Evolutionary conservation across 2,329 filamentous ascomycete genomes (phyloP).

Genomic region (Coleophoma eucalyptorum): DNA sequence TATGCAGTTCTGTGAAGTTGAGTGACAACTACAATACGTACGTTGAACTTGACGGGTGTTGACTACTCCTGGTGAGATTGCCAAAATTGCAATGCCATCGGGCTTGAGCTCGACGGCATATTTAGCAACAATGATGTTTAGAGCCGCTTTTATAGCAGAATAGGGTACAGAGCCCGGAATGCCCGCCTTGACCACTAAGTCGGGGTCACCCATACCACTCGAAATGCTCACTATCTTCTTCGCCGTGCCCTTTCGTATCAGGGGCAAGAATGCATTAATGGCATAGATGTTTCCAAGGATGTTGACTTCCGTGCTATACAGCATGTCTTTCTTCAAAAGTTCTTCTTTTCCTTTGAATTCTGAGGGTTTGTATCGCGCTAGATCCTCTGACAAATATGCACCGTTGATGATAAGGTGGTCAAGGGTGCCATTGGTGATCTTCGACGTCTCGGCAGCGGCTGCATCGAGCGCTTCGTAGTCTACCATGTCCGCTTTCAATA

Average conservation of each 20-base stretch:
- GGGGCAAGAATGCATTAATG: constrained; percentile 48
- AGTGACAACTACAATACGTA: constrained; percentile 1
- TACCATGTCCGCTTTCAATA: constrained; percentile 42
- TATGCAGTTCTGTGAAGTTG: too few species aligned
- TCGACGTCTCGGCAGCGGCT: constrained; percentile 9
- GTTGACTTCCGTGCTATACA: constrained; percentile 39
- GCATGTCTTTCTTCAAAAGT: constrained; percentile 29
- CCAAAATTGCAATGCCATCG: constrained; percentile 48
- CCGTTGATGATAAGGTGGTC: constrained; percentile 29
- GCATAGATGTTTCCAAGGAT: constrained; percentile 48
- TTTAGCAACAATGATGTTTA: constrained; percentile 50
- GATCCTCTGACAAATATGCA: constrained; percentile 12
- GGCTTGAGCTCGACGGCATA: constrained; percentile 41
- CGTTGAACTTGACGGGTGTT: constrained; percentile 28
- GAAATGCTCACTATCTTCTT: constrained; percentile 54
- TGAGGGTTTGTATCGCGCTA: constrained; percentile 12
- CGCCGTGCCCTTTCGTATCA: constrained; percentile 41
- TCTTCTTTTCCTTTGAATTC: constrained; percentile 11
- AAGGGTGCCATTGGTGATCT: constrained; percentile 20
- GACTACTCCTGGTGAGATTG: constrained; percentile 49
- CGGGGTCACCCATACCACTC: constrained; percentile 43
- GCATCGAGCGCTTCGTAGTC: constrained; percentile 15
- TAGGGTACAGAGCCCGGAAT: constrained; percentile 37
- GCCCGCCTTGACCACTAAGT: constrained; percentile 34
- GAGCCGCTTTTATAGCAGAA: constrained; percentile 44